phyloP scores from a whole-genome alignment of 768 basidiomycete genomes.

The Cyathus striatus region DNA sequence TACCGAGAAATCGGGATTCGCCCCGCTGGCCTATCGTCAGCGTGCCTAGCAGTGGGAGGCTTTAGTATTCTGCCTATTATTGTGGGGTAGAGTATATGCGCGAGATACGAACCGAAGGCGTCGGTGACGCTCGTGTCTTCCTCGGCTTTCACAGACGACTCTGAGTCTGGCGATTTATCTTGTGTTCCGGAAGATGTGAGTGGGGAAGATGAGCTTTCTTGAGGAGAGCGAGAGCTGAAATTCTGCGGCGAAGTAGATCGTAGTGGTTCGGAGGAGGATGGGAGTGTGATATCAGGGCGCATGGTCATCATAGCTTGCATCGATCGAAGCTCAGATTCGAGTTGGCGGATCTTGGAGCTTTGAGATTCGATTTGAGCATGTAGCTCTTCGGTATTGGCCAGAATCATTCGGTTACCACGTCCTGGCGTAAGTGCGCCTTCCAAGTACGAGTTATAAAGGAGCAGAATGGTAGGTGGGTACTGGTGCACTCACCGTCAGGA shows the following conservation, averaged over 20 bases:
- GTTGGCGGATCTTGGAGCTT: constrained; percentile 48
- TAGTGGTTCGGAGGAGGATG: constrained; percentile 16
- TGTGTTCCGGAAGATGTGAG: neutral
- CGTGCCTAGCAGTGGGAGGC: constrained; percentile 35
- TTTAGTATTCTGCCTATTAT: neutral
- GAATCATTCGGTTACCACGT: constrained; percentile 57
- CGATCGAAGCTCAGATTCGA: constrained; percentile 52
- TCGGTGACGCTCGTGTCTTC: constrained; percentile 38
- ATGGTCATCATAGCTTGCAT: constrained; percentile 45
- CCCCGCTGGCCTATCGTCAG: constrained; percentile 51
- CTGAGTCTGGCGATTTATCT: neutral
- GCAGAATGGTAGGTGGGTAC: neutral
- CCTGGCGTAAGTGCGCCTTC: constrained; percentile 52
- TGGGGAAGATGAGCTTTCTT: neutral
- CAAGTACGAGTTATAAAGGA: neutral
- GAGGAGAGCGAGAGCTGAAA: neutral
- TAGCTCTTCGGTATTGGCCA: constrained; percentile 67
- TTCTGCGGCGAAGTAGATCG: constrained; percentile 1
- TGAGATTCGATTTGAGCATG: constrained; percentile 60
- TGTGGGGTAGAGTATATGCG: neutral
- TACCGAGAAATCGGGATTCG: constrained; percentile 53
- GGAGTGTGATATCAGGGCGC: constrained; percentile 45
- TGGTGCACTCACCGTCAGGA: constrained; percentile 54
- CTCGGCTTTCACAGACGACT: constrained; percentile 20
- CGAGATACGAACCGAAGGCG: constrained; percentile 28